phyloP scores from a whole-genome alignment of 2,329 filamentous ascomycete genomes.

The Didymella pomorum region DNA sequence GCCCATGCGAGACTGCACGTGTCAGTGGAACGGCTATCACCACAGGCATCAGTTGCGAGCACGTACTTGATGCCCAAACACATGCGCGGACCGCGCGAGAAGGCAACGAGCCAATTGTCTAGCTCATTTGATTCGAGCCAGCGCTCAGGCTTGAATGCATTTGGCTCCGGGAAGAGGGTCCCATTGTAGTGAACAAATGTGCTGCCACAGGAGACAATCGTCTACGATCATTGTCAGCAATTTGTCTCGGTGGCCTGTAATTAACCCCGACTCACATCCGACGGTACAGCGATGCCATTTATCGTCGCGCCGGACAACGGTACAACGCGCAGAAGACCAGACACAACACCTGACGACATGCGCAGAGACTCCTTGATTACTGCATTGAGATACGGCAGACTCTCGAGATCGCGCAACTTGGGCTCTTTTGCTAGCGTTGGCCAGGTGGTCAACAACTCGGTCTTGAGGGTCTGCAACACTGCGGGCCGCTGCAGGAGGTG shows the following conservation, averaged over 20 bases:
- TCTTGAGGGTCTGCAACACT: conserved; percentile 46
- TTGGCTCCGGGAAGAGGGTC: conserved; percentile 41
- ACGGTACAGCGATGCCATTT: conserved; percentile 28
- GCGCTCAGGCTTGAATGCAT: conserved; percentile 43
- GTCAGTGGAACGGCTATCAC: not conserved
- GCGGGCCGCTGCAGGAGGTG: conserved; percentile 50
- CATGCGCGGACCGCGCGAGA: conserved; percentile 48
- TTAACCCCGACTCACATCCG: conserved; percentile 24
- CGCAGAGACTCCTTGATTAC: conserved; percentile 54
- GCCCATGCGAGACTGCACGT: conserved; percentile 42
- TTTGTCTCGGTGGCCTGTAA: not conserved
- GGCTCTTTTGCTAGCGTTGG: conserved; percentile 43
- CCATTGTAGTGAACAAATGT: conserved; percentile 47
- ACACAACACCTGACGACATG: conserved; percentile 45
- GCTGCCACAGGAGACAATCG: conserved; percentile 42
- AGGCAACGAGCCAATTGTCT: conserved; percentile 44
- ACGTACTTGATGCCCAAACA: conserved; percentile 44
- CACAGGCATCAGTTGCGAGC: not conserved
- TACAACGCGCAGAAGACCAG: conserved; percentile 37
- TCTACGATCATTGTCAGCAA: conserved; percentile 18
- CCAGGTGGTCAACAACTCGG: conserved; percentile 52
- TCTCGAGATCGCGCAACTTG: conserved; percentile 47
- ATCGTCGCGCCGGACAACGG: conserved; percentile 35
- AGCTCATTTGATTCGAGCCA: conserved; percentile 40
- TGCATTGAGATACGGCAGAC: conserved; percentile 45